phyloP scores from a whole-genome alignment of 345 rosid species.

The Rhodomyrtus tomentosa region DNA sequence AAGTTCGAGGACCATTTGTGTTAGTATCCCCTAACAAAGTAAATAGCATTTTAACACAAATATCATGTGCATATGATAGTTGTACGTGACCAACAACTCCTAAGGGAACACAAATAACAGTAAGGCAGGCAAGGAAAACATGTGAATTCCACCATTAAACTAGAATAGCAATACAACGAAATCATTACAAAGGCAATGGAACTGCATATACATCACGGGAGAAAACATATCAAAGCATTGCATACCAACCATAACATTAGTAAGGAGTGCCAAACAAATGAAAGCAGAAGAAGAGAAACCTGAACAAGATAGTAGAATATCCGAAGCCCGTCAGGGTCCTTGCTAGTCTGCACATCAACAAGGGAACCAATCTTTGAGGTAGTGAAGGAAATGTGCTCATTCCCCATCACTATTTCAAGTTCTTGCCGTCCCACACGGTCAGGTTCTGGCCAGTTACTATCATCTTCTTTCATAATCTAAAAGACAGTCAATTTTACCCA shows the following conservation, averaged over 20 bases:
- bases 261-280: not conserved
- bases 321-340: conserved; percentile 98
- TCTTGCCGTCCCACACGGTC: conserved; percentile 95
- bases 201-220: not conserved
- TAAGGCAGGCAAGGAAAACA: not conserved
- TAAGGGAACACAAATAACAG: not conserved
- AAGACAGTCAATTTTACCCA: not conserved
- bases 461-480: conserved; percentile 99
- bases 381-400: conserved; percentile 92
- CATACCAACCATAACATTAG: not conserved
- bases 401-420: conserved; percentile 96
- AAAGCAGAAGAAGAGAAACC: conserved; percentile 26
- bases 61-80: not conserved
- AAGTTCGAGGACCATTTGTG: too few relatives aligned
- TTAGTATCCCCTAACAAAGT: not conserved
- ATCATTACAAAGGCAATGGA: not conserved
- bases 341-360: conserved; percentile 88
- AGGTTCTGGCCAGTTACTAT: conserved; percentile 97
- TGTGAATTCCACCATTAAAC: not conserved
- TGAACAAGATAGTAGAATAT: conserved; percentile 98
- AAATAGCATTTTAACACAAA: not conserved
- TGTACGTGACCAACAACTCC: not conserved
- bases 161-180: not conserved
- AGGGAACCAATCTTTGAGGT: conserved; percentile 98
- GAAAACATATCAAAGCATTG: not conserved